phyloP scores from a whole-genome alignment of 805 yeast species.

The Yarrowia sp. region DNA sequence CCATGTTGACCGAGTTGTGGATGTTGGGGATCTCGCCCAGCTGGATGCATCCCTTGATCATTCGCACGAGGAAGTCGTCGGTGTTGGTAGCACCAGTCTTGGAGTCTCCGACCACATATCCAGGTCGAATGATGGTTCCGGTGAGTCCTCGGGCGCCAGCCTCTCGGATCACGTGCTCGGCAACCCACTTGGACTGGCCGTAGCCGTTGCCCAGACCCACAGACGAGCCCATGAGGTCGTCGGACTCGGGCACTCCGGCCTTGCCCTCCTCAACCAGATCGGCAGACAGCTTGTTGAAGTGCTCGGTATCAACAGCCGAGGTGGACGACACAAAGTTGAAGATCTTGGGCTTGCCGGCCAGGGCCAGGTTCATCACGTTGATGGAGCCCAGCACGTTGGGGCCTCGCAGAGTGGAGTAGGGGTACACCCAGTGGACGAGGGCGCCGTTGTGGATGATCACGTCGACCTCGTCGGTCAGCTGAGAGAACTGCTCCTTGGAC shows the following conservation, averaged over 20 bases:
- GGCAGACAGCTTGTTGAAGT: constrained; percentile 81
- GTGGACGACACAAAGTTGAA: constrained; percentile 96
- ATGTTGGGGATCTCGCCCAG: constrained; percentile 87
- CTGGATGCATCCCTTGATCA: constrained; percentile 93
- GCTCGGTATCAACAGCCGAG: constrained; percentile 84
- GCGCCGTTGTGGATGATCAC: constrained; percentile 96
- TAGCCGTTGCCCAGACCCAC: constrained; percentile 88
- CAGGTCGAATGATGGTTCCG: constrained; percentile 93
- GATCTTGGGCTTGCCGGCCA: constrained; percentile 80
- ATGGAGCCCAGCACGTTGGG: constrained; percentile 91
- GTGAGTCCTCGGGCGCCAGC: constrained; percentile 89
- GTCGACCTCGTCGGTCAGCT: constrained; percentile 68
- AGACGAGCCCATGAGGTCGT: constrained; percentile 81
- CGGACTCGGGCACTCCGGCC: constrained; percentile 80
- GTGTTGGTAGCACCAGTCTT: constrained; percentile 89
- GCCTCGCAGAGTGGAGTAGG: constrained; percentile 86
- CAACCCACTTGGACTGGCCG: constrained; percentile 98
- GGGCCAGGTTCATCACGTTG: constrained; percentile 79
- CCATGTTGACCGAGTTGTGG: constrained; percentile 88
- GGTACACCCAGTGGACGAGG: constrained; percentile 97
- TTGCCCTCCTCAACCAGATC: constrained; percentile 66
- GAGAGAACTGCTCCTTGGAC: constrained; percentile 61
- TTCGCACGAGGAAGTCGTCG: constrained; percentile 92
- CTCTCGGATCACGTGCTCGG: constrained; percentile 83
- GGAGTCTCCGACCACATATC: constrained; percentile 90